Evolutionary conservation across 2,329 filamentous ascomycete genomes (phyloP), one percentile per base, ranked within the genome.

Genomic region (Stagonosporopsis vannaccii): DNA sequence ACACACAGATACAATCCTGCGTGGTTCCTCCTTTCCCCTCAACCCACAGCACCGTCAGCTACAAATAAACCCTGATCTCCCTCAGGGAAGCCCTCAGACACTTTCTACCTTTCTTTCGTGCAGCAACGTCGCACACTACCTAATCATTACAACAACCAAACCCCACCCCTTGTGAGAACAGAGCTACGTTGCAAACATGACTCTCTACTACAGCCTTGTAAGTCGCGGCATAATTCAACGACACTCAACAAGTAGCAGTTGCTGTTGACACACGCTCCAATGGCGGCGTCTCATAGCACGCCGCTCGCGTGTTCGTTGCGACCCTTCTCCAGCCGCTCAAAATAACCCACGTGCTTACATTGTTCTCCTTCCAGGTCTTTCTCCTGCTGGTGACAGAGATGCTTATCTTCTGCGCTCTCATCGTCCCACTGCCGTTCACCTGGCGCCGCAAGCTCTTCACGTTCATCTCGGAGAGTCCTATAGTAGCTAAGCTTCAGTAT

Each of bases 401-500:
- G 90, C 81, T 80, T 59, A 81, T 96, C 69, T 92, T 93, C 80
- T 85, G 90, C 83, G 81, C 90, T 65, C 84, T 94, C 70, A 87
- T 94, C 79, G 76, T 99, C 52, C 95, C 95, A 22, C 85, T 98
- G 69, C 95, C 95, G 41, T 97, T 96, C 81, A 87, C 85, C 63
- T 79, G 90, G 76, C 92, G 91, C 80, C 88, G 92, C 74, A 91
- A 87, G 81, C 87, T 97, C 75, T 97, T 97, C 76, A 92, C 90
- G 70, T 99, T 99, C 86, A 93, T 99, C 74, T 97, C 93, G 49
- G 91, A 94, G 74, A 96, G 89, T 75, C 90, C 86, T 4, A 72
- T 89, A 41, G 85, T 99, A 56, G 95, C 93, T 36, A 97, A 98
- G 78, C 77, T 98, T 63, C 94, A 98, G 82, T 97, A 99, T 82